phyloP scores from a whole-genome alignment of 129 eudicot species.

The Artemisia argyi region DNA sequence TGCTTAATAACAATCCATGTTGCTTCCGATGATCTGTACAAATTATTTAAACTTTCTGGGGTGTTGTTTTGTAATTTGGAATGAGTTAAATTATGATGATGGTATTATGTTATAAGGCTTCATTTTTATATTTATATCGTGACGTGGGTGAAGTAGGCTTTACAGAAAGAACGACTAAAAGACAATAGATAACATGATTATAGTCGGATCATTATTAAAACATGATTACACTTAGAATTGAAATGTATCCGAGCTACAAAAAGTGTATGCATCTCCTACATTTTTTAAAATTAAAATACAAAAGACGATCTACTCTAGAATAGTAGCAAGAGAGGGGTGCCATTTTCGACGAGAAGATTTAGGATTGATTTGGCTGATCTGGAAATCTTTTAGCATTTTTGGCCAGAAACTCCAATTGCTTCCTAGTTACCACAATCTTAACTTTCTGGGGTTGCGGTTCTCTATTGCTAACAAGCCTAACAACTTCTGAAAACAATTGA shows the following conservation, averaged over 20 bases:
- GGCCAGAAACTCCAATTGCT: slow-evolving; percentile 52
- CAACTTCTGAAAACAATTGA: slow-evolving; percentile 6
- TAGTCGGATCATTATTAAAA: background rate
- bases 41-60: slow-evolving; percentile 1
- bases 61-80: slow-evolving; percentile 25
- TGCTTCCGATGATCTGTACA: slow-evolving; percentile 10
- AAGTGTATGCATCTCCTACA: background rate
- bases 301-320: slow-evolving; percentile 38
- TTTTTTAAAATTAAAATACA: background rate
- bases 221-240: slow-evolving; percentile 18
- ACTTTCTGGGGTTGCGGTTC: slow-evolving; percentile 29
- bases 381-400: slow-evolving; percentile 35
- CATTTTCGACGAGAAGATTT: slow-evolving; percentile 37
- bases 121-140: background rate
- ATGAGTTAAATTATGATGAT: slow-evolving; percentile 14
- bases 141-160: too few relatives aligned
- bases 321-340: slow-evolving; percentile 59
- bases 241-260: slow-evolving; percentile 1
- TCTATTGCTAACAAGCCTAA: slow-evolving; percentile 4
- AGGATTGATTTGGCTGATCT: slow-evolving; percentile 30
- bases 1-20: slow-evolving; percentile 4
- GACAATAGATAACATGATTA: slow-evolving; percentile 6
- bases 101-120: slow-evolving; percentile 1
- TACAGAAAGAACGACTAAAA: too few relatives aligned
- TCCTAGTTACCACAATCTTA: slow-evolving; percentile 49